Conservation (phyloP, 345 rosid species). For the Salix exigua region DNA sequence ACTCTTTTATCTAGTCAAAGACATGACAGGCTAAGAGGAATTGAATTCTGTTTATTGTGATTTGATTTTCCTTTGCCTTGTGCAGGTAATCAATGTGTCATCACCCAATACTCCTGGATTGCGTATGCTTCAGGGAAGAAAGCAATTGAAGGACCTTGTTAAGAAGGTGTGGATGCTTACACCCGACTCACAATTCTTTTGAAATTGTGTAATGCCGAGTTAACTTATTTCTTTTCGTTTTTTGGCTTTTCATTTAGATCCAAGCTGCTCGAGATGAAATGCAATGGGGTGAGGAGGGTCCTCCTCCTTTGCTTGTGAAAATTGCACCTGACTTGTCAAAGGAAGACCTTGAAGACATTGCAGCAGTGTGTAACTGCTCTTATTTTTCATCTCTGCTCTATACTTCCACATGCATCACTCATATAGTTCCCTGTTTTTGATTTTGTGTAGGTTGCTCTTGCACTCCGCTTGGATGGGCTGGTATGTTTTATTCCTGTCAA, state of each 20-base stretch:
- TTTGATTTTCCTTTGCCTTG: constrained; percentile 2
- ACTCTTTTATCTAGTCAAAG: not conserved
- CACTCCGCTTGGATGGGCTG: constrained; percentile 94
- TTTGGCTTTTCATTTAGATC: constrained; percentile 40
- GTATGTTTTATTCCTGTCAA: constrained; percentile 38
- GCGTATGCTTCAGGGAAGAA: constrained; percentile 95
- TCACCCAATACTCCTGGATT: constrained; percentile 95
- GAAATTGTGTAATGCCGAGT: constrained; percentile 4
- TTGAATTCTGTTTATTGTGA: not conserved
- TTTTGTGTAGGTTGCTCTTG: constrained; percentile 76
- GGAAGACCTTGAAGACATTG: constrained; percentile 98
- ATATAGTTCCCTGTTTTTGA: constrained; percentile 28
- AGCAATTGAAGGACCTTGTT: constrained; percentile 88
- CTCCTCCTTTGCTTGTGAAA: constrained; percentile 94
- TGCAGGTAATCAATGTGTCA: constrained; percentile 91
- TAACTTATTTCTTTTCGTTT: not conserved
- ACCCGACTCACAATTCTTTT: not conserved
- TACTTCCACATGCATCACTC: constrained; percentile 9
- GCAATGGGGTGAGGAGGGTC: constrained; percentile 99
- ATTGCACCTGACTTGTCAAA: constrained; percentile 93
- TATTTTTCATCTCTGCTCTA: constrained; percentile 3
- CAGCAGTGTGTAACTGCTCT: constrained; percentile 54
- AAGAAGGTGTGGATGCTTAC: constrained; percentile 55
- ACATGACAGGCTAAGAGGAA: not conserved
- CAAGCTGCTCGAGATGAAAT: constrained; percentile 99